Conservation (phyloP, 371 early-diverging fungal species). For the Mucor racemosus region DNA sequence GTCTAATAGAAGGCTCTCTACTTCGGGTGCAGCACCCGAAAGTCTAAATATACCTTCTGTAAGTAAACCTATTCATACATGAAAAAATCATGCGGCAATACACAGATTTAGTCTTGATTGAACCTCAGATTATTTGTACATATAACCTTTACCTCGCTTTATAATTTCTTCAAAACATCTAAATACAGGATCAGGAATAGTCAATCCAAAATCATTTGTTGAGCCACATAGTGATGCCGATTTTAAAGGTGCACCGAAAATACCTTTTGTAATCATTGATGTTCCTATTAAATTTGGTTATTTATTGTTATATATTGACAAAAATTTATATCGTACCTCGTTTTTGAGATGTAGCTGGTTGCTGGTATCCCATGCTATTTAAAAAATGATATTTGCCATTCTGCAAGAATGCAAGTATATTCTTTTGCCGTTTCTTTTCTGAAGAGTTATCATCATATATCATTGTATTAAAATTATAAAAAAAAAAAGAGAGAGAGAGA, state of each 20-base stretch:
- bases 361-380: conserved; percentile 17
- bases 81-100: conserved; percentile 12
- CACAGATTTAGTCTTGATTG: neutral
- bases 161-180: conserved; percentile 49
- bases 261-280: conserved; percentile 29
- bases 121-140: conserved; percentile 5
- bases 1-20: conserved; percentile 36
- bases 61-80: conserved; percentile 31
- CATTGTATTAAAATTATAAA: conserved; percentile 5
- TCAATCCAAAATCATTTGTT: conserved; percentile 28
- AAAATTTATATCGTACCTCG: conserved; percentile 11
- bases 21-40: conserved; percentile 53
- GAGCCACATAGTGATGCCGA: conserved; percentile 43
- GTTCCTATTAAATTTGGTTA: neutral
- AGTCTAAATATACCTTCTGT: conserved; percentile 53
- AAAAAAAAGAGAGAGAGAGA: neutral
- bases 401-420: conserved; percentile 20
- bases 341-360: conserved; percentile 2
- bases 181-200: conserved; percentile 45
- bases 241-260: conserved; percentile 50
- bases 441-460: conserved; percentile 12
- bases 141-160: conserved; percentile 33
- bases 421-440: conserved; percentile 26
- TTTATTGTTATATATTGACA: neutral
- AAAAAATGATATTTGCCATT: conserved; percentile 23